Evolutionary conservation across 345 rosid genomes (phyloP), one percentile per base, ranked within the genome.

Genomic region (Pistacia vera): DNA sequence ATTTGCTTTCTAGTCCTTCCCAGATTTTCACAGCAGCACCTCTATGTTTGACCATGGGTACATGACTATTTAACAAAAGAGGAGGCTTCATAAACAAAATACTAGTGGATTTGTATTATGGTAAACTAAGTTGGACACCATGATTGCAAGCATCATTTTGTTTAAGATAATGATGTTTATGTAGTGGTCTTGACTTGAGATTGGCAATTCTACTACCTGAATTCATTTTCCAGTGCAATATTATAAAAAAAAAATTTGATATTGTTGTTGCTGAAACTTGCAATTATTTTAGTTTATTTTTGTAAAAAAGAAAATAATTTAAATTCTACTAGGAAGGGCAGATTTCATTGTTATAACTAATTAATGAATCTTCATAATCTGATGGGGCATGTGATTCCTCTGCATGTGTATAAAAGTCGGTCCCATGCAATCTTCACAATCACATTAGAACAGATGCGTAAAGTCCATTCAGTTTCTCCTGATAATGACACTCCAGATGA

Each of bases 361-460:
- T 41, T 52, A 18, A 8, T 57, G 17, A 77, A 73, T 70, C 69
- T 78, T 61, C 68, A 68, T 79, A 54, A 79, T 72, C 75, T 83
- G 81, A 67, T 75, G 71, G 72, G 72, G 72, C 62, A 28, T 25
- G 62, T 64, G 80, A 28, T 74, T 83, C 64, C 71, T 81, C 22
- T 85, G 78, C 79, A 81, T 88, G 85, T 71, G 73, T 72, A 68
- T 69, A 72, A 87, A 63, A 92, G 97, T 78, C 97, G 97, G 68
- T 92, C 97, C 58, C 97, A 92, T 86, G 97, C 97, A 80, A 92
- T 92, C 82, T 92, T 92, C 85, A 92, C 95, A n/a, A 91, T 92
- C 86, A 92, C 95, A 73, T 73, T 92, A 78, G 93, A 89, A 83
- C 97, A 91, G 81, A 89, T 83, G 86, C 87, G 77, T 38, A 88